phyloP scores from a whole-genome alignment of 2,329 filamentous ascomycete genomes.

The Dactylella cylindrospora region DNA sequence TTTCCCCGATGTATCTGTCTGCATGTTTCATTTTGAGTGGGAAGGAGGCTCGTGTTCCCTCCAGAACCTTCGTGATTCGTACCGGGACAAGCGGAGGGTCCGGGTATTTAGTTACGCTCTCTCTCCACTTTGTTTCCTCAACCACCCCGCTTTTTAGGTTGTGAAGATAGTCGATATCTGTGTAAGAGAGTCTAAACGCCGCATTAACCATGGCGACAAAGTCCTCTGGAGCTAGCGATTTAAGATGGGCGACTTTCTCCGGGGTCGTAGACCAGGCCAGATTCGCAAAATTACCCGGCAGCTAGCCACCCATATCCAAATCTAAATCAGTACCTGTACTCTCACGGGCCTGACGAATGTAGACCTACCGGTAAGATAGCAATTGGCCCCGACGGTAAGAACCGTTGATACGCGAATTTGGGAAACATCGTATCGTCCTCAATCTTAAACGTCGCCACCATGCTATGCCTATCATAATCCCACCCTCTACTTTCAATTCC shows the following conservation, averaged over 20 bases:
- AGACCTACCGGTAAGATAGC: conserved; percentile 70
- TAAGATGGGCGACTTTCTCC: conserved; percentile 73
- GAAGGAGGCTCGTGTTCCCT: conserved; percentile 81
- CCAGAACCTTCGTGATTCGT: conserved; percentile 69
- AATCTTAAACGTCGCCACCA: conserved; percentile 83
- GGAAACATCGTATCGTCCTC: conserved; percentile 60
- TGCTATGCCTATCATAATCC: conserved; percentile 87
- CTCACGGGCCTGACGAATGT: background rate
- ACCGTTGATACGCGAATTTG: conserved; percentile 90
- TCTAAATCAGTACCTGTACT: background rate
- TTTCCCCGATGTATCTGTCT: conserved; percentile 86
- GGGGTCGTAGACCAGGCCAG: conserved; percentile 95
- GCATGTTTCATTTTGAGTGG: conserved; percentile 88
- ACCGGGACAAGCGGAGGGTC: conserved; percentile 64
- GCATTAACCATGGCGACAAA: conserved; percentile 90
- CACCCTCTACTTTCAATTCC: conserved; percentile 83
- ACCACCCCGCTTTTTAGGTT: conserved; percentile 61
- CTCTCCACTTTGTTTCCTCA: conserved; percentile 82
- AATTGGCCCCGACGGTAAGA: conserved; percentile 86
- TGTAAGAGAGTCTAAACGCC: conserved; percentile 77
- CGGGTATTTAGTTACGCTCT: conserved; percentile 58
- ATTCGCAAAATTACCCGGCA: conserved; percentile 79
- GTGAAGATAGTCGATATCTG: conserved; percentile 83
- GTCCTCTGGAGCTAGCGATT: conserved; percentile 69
- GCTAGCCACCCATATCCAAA: conserved; percentile 45